Conservation (phyloP, 352 stramenopile genomes). For the Phytophthora idaei region DNA sequence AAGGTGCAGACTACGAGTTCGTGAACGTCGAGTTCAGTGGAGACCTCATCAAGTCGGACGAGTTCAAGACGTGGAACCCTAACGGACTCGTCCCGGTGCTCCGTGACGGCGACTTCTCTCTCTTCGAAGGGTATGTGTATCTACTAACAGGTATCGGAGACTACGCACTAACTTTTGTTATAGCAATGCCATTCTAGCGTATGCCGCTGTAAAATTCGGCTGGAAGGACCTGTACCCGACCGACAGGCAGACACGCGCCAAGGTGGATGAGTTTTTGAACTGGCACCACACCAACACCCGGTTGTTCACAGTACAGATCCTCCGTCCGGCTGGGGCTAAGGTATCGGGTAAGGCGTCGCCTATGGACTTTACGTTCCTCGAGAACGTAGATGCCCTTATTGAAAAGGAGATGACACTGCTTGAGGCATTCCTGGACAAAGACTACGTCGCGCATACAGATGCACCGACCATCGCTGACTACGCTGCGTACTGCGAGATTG, state of each 20-base stretch:
- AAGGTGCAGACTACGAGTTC: constrained; percentile 48
- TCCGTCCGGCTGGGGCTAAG: constrained; percentile 31
- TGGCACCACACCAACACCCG: constrained; percentile 55
- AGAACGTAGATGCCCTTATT: constrained; percentile 40
- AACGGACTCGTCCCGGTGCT: constrained; percentile 56
- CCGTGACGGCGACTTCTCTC: constrained; percentile 59
- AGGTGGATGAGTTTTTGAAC: constrained; percentile 57
- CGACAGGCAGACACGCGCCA: constrained; percentile 39
- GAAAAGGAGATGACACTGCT: constrained; percentile 37
- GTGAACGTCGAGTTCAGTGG: constrained; percentile 34
- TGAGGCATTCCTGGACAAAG: constrained; percentile 47
- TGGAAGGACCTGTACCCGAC: constrained; percentile 56
- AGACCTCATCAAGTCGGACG: constrained; percentile 38
- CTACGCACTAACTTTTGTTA: constrained; percentile 2
- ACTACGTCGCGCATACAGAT: constrained; percentile 49
- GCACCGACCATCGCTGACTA: constrained; percentile 54
- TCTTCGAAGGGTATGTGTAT: constrained; percentile 49
- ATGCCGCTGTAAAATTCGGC: constrained; percentile 45
- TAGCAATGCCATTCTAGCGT: constrained; percentile 53
- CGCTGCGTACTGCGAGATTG: constrained; percentile 57
- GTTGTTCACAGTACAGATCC: constrained; percentile 40
- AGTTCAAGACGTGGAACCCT: constrained; percentile 62
- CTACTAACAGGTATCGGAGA: not conserved
- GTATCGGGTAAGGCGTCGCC: constrained; percentile 23
- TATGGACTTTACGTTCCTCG: constrained; percentile 31